phyloP scores from a whole-genome alignment of 139 green algal genomes.

The Pycnococcus provasolii region DNA sequence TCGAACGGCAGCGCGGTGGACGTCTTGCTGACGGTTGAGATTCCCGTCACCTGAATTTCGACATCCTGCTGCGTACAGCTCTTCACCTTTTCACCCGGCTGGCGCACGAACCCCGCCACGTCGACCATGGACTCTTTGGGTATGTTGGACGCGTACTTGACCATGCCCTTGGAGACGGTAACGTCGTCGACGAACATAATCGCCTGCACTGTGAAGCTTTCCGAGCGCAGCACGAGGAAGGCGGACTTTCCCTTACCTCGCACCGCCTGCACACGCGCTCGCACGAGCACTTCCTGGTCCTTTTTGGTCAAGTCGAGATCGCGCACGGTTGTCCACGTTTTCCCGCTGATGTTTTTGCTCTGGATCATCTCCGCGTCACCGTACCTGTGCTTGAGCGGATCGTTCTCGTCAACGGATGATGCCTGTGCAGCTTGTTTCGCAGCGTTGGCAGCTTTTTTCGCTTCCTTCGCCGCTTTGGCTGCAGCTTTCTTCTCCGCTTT shows the following conservation, averaged over 20 bases:
- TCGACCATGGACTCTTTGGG: conserved; percentile 91
- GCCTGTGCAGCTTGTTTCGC: neutral
- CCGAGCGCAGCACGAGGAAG: conserved; percentile 87
- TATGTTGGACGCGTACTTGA: conserved; percentile 87
- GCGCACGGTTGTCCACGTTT: conserved; percentile 23
- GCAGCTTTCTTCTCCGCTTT: conserved; percentile 14
- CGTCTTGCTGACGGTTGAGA: conserved; percentile 42
- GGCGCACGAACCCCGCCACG: conserved; percentile 54
- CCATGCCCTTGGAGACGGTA: conserved; percentile 82
- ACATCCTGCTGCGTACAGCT: conserved; percentile 68
- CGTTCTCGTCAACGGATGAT: conserved; percentile 53
- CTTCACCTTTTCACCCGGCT: conserved; percentile 53
- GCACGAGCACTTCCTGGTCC: conserved; percentile 24
- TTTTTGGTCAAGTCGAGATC: conserved; percentile 9
- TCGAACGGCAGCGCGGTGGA: conserved; percentile 28
- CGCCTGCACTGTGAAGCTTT: conserved; percentile 71
- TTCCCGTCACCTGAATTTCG: conserved; percentile 36
- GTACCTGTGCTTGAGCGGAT: conserved; percentile 79
- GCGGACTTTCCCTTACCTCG: conserved; percentile 88
- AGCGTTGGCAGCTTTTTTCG: conserved; percentile 36
- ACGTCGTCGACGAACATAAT: conserved; percentile 29
- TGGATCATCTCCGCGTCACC: conserved; percentile 76
- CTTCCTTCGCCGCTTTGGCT: conserved; percentile 36
- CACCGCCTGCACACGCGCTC: conserved; percentile 66
- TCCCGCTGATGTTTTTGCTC: conserved; percentile 38